Percentiles rank a stretch among this genome's conserved stretches.
Conservation (phyloP, 2,329 filamentous ascomycete genomes). For the Botrytis fragariae region DNA sequence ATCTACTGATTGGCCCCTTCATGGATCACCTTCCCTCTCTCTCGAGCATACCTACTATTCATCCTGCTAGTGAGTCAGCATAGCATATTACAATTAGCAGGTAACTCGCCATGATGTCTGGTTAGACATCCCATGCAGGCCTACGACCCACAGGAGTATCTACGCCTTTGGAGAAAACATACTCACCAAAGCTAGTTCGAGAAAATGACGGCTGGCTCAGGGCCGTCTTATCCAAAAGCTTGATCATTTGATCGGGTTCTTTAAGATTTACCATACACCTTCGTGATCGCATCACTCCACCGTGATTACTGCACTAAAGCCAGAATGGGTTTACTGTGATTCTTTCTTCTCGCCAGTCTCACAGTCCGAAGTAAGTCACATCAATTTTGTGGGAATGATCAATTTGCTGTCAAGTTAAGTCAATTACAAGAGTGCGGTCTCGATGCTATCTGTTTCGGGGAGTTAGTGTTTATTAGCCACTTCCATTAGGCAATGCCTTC, state of each 20-base stretch:
- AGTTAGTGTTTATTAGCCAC: not conserved
- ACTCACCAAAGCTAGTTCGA: not conserved
- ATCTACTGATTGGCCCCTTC: not conserved
- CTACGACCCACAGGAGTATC: not conserved
- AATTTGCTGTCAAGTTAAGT: not conserved
- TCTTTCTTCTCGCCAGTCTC: not conserved
- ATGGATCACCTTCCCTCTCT: not conserved
- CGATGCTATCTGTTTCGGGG: not conserved
- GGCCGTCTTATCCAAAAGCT: not conserved
- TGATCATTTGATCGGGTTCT: not conserved
- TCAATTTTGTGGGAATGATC: not conserved
- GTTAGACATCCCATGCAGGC: not conserved
- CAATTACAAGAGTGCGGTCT: not conserved
- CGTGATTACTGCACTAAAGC: not conserved
- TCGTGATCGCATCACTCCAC: not conserved
- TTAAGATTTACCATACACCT: too few species aligned
- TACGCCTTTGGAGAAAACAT: not conserved
- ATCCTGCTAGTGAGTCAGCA: not conserved
- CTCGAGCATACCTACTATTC: not conserved
- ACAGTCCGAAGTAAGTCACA: not conserved
- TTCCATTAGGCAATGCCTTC: conserved; percentile 12
- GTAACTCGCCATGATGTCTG: not conserved
- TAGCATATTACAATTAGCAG: not conserved
- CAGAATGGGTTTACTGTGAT: not conserved
- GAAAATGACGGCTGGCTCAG: not conserved